Evolutionary conservation across 2,329 filamentous ascomycete genomes (phyloP), one percentile per base, ranked within the genome.

Genomic region (Arthrinium phaeospermum): DNA sequence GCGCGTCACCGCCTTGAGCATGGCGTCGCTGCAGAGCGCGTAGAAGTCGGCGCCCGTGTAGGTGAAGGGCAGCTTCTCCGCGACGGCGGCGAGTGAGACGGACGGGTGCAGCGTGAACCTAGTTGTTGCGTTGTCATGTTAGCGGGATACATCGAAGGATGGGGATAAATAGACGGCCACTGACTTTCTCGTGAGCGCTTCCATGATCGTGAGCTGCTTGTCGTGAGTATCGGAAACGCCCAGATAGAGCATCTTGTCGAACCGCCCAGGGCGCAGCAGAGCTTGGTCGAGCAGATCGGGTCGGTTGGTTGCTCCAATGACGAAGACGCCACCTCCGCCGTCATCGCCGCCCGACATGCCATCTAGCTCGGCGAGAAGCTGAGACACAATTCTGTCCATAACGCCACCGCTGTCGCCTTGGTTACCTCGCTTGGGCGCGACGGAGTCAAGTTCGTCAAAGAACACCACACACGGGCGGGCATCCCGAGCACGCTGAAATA

Each of bases 41-140:
- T 99, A 99, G 80, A 99, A 92, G 84, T 99, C 96, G 74, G 96
- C 96, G 79, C 96, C 96, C 0, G 96, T 99, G 84, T 98, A 99
- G 3, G 96, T 98, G 81, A 98, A 96, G 0, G 96, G 96, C 4
- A 99, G 89, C 14, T 87, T 87, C 70, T 93, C 88, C 4, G 96
- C 93, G 67, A 99, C 91, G 10, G 90, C 85, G 37, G 88, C 82
- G 14, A 99, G 90, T 14, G 94, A 96, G 67, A 98, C 87, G 0
- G 91, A 87, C 0, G 94, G 94, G 75, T 94, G 88, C 70, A 98
- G 90, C 2, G 92, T 93, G 83, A 99, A 99, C 84, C 93, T 96
- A 75, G 8, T 47, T 47, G 34, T 64, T 37, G 24, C 4, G 7
- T 41, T 24, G 24, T 13, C 24, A 75, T 53, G 72, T 75, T 73